These are phyloP conservation scores for Coccomyxa subellipsoidea DNA, from an alignment of 163 green algal genomes.

Conservation along the genomic window DNA sequence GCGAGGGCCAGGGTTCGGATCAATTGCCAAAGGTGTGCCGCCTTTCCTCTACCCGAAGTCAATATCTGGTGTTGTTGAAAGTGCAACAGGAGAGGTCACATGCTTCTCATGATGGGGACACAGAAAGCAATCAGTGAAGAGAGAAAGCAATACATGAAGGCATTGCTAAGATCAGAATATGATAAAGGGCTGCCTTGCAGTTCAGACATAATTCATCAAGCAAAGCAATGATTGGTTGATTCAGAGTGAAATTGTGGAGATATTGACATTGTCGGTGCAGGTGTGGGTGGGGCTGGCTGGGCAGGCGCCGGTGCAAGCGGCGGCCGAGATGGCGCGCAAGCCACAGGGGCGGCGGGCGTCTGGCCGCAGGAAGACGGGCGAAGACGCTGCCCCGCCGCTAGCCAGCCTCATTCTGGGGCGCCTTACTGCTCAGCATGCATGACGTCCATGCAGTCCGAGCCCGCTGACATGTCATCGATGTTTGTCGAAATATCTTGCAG, in stretches of 20 bases:
- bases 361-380: not conserved
- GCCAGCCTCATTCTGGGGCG: not conserved
- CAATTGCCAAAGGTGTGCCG: not conserved
- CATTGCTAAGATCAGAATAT: constrained; percentile 3
- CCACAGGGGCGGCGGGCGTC: not conserved
- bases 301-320: not conserved
- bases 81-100: not conserved
- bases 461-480: too few species aligned
- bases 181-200: too few species aligned
- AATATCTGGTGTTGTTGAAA: not conserved
- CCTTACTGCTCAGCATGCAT: not conserved
- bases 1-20: not conserved
- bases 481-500: too few species aligned
- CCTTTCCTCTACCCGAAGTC: not conserved
- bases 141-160: not conserved
- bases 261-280: not conserved
- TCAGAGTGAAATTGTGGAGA: too few species aligned
- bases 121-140: not conserved
- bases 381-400: constrained; percentile 1
- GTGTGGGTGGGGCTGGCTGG: constrained; percentile 7
- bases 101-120: not conserved
- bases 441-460: too few species aligned
- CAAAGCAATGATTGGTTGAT: too few species aligned
- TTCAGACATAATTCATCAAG: too few species aligned
- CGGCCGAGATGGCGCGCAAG: not conserved